A percentile compares a stretch with the other conserved stretches of the same genome.
These are phyloP conservation scores for Solanum sitiens DNA, from an alignment of 257 asterid species.

Conservation along the genomic window DNA sequence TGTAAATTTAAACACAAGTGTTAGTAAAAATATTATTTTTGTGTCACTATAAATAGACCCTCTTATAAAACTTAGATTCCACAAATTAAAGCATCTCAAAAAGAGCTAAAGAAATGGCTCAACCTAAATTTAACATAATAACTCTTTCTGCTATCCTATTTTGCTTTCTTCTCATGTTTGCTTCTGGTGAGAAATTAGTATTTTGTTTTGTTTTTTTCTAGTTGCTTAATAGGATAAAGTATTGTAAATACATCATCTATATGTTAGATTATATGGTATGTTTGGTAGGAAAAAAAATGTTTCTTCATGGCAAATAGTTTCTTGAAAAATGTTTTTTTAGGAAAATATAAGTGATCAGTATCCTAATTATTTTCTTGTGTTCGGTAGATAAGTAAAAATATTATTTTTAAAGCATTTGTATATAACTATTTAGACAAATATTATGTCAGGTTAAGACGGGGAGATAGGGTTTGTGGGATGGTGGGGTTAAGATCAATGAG, in stretches of 20 bases:
- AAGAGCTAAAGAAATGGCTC: constrained; percentile 7
- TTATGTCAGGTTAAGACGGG: not conserved
- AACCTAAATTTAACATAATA: not conserved
- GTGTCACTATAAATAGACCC: not conserved
- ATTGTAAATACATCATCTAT: not conserved
- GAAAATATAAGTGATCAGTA: not conserved
- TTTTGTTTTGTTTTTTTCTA: not conserved
- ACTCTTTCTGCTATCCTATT: not conserved
- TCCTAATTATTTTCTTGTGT: not conserved
- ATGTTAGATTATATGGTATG: not conserved
- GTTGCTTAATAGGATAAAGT: not conserved
- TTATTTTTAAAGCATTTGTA: not conserved
- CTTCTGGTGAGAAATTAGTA: not conserved
- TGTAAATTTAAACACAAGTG: not conserved
- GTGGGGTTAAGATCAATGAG: not conserved
- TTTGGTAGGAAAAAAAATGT: not conserved
- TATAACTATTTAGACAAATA: not conserved
- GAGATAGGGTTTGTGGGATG: not conserved
- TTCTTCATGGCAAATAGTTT: not conserved
- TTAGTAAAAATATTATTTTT: not conserved
- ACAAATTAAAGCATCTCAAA: not conserved
- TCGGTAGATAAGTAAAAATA: not conserved
- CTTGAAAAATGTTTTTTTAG: not conserved
- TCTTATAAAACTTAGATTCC: not conserved
- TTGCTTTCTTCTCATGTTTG: not conserved